Conservation (phyloP, 2,329 filamentous ascomycete species). For the Chaetomium sp. region DNA sequence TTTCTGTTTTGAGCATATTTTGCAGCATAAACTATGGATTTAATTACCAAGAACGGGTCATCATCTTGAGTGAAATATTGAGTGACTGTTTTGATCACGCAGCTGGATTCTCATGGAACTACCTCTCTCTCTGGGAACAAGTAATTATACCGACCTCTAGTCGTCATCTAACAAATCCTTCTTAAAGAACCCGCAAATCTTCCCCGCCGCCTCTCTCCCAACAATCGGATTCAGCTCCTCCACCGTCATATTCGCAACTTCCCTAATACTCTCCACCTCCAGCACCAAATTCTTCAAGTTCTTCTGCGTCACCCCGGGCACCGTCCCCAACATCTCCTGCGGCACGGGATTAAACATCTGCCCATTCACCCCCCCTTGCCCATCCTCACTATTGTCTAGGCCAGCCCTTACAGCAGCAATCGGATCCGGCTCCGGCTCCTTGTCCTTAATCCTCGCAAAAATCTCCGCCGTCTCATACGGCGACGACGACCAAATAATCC, state of each 20-base stretch:
- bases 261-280: constrained; percentile 67
- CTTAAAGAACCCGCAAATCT: constrained; percentile 78
- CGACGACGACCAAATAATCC: constrained; percentile 88
- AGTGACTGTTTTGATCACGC: no score
- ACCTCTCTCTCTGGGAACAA: no score
- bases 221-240: constrained; percentile 67
- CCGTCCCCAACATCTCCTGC: constrained; percentile 80
- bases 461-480: constrained; percentile 97
- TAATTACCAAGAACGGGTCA: not conserved
- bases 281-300: constrained; percentile 67
- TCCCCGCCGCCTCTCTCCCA: constrained; percentile 68
- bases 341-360: constrained; percentile 76
- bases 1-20: not conserved
- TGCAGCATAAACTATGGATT: not conserved
- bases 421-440: constrained; percentile 85
- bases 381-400: constrained; percentile 34
- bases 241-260: constrained; percentile 80
- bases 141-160: not conserved
- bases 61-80: no score
- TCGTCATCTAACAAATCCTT: constrained; percentile 51
- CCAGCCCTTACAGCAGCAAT: constrained; percentile 79
- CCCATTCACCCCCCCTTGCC: constrained; percentile 43
- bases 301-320: constrained; percentile 78
- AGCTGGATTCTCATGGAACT: no score
- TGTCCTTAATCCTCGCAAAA: constrained; percentile 86